phyloP scores from a whole-genome alignment of 2,329 filamentous ascomycete genomes.

The Exserohilum turcica region DNA sequence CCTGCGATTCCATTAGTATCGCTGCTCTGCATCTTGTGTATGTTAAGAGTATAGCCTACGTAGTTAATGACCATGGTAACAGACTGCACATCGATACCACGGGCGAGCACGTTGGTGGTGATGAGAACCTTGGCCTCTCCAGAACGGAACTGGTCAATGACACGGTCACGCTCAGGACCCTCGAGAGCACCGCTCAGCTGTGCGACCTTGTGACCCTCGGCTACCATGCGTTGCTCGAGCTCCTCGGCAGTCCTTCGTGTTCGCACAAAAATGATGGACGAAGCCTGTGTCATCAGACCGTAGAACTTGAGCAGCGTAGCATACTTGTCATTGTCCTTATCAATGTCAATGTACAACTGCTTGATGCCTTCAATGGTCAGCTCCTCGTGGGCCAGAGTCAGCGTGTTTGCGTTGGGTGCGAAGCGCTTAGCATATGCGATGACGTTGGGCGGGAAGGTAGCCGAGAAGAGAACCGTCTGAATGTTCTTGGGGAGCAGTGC shows the following conservation, averaged over 20 bases:
- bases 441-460: conserved; percentile 87
- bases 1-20: conserved; percentile 49
- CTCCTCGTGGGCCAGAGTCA: conserved; percentile 87
- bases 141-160: conserved; percentile 84
- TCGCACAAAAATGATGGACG: conserved; percentile 98
- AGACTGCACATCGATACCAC: conserved; percentile 88
- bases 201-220: conserved; percentile 89
- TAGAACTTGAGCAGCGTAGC: conserved; percentile 89
- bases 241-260: conserved; percentile 82
- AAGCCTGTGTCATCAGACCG: conserved; percentile 92
- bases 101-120: conserved; percentile 93
- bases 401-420: conserved; percentile 81
- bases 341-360: conserved; percentile 96
- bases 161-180: conserved; percentile 76
- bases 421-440: conserved; percentile 82
- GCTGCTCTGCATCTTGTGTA: not conserved
- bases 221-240: conserved; percentile 84
- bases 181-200: conserved; percentile 89
- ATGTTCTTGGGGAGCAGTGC: conserved; percentile 70
- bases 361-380: conserved; percentile 97
- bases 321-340: conserved; percentile 81
- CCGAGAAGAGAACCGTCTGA: conserved; percentile 95
- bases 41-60: conserved; percentile 45
- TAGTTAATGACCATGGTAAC: conserved; percentile 99
- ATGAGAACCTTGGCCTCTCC: conserved; percentile 95